These are phyloP conservation scores for Trametes punicea DNA, from an alignment of 768 basidiomycete genomes.

Conservation along the genomic window DNA sequence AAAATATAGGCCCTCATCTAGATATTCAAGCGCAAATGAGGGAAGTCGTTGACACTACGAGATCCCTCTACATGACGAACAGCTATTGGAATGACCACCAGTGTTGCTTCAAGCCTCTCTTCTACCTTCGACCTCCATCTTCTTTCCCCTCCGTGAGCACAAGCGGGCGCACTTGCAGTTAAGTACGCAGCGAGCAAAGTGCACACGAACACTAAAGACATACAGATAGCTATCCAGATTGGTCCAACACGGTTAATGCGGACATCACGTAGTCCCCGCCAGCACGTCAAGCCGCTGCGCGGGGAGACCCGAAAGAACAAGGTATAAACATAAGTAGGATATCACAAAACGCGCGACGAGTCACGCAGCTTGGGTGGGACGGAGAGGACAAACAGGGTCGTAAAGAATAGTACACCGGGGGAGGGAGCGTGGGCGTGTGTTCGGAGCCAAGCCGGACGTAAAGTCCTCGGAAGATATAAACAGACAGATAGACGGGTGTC, in stretches of 20 bases:
- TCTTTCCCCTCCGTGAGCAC: too few species aligned
- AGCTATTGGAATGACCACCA: too few species aligned
- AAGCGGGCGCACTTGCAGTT: too few species aligned
- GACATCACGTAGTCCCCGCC: too few species aligned
- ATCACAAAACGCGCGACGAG: neutral
- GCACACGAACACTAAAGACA: neutral
- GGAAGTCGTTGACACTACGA: too few species aligned
- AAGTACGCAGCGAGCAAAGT: neutral
- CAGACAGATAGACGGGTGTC: neutral
- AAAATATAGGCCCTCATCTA: neutral
- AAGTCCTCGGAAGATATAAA: neutral
- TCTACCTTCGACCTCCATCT: too few species aligned
- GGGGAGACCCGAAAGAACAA: neutral
- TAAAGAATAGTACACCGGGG: neutral
- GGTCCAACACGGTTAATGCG: too few species aligned
- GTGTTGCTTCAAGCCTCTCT: too few species aligned
- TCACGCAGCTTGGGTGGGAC: too few species aligned
- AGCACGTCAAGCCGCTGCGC: too few species aligned
- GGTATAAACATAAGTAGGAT: neutral
- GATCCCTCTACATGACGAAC: too few species aligned
- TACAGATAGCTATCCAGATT: neutral
- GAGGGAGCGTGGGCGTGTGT: neutral
- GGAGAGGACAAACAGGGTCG: neutral
- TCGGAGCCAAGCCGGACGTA: neutral
- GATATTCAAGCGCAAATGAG: neutral